Evolutionary conservation across 2,329 filamentous ascomycete genomes (phyloP), one percentile per base, ranked within the genome.

Genomic region (Phialophora expanda): DNA sequence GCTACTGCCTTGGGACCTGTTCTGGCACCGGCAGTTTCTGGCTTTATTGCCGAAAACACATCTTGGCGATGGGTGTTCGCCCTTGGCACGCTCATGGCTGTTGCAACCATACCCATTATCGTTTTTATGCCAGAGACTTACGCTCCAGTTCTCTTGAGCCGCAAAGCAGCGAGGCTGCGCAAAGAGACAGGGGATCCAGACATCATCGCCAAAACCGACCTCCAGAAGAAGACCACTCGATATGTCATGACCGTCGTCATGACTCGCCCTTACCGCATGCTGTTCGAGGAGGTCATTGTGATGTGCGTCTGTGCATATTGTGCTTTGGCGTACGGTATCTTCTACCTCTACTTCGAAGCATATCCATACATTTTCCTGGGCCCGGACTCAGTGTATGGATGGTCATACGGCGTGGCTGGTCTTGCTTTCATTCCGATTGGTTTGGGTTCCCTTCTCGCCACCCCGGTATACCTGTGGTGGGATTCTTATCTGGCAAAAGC

Each of bases 321-420:
- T 11, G 87, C 90, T 38, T 81, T 93, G 30, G 84, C 87, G 38
- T 93, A 92, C 74, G 84, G 81, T 3, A 83, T 89, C 66, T 86
- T 89, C 68, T 89, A 87, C 81, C 90, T 93, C 78, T 92, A 87
- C 74, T 92, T 94, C 72, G 87, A 92, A 75, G 89, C 89, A 2
- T 93, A 89, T 75, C 88, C 88, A 1, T 82, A 89, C 66, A 89
- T 92, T 69, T 93, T 91, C 75, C 79, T 84, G 65, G 73, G 75
- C 3, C 58, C 69, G 3, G 61, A 69, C 54, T 75, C 72, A 6
- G 73, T 78, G 2, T 78, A 78, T 61, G 73, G 74, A 28, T 77
- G 77, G 74, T 76, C 73, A 59, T 68, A 76, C 11, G 76, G 76
- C 12, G 63, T 78, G 11, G 72, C 75, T 9, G 76, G 75, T 24